phyloP scores from a whole-genome alignment of 495 filamentous ascomycete species.

The Diplogelasinospora grovesii region DNA sequence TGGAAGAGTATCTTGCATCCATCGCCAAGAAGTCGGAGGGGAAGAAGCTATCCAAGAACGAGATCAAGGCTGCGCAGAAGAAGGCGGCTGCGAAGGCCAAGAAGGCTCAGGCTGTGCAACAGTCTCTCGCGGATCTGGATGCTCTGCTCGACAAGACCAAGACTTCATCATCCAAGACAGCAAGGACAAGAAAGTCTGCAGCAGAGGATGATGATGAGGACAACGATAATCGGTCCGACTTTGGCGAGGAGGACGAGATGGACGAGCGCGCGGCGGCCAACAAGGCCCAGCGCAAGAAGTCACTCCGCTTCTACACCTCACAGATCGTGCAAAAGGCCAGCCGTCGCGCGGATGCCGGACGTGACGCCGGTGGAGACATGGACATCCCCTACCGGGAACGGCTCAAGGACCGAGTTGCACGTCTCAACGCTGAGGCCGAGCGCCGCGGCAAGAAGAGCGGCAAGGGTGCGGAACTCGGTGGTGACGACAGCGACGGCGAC shows the following conservation, averaged over 20 bases:
- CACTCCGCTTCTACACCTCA: slow-evolving; percentile 90
- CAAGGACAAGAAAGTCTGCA: slow-evolving; percentile 22
- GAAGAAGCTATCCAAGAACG: slow-evolving; percentile 24
- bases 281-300: slow-evolving; percentile 80
- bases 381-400: slow-evolving; percentile 91
- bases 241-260: slow-evolving; percentile 53
- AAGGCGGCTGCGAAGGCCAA: slow-evolving; percentile 29
- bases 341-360: slow-evolving; percentile 72
- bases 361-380: slow-evolving; percentile 79
- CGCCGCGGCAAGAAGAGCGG: slow-evolving; percentile 64
- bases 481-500: slow-evolving; percentile 58
- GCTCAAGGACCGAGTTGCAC: slow-evolving; percentile 70
- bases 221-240: slow-evolving; percentile 55
- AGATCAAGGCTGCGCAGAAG: slow-evolving; percentile 23
- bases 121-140: slow-evolving; percentile 42
- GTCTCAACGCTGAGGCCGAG: slow-evolving; percentile 82
- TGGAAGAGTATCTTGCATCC: too few species aligned
- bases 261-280: slow-evolving; percentile 56
- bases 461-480: slow-evolving; percentile 53
- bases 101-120: slow-evolving; percentile 39
- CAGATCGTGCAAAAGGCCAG: slow-evolving; percentile 90
- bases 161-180: slow-evolving; percentile 27
- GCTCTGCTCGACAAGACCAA: slow-evolving; percentile 37
- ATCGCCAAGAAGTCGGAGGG: slow-evolving; percentile 21
- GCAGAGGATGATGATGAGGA: slow-evolving; percentile 30